A percentile compares a stretch with the other conserved stretches of the same genome.
Evolutionary conservation across 2,329 filamentous ascomycete species (phyloP).

Genomic region (Cordyceps javanica): DNA sequence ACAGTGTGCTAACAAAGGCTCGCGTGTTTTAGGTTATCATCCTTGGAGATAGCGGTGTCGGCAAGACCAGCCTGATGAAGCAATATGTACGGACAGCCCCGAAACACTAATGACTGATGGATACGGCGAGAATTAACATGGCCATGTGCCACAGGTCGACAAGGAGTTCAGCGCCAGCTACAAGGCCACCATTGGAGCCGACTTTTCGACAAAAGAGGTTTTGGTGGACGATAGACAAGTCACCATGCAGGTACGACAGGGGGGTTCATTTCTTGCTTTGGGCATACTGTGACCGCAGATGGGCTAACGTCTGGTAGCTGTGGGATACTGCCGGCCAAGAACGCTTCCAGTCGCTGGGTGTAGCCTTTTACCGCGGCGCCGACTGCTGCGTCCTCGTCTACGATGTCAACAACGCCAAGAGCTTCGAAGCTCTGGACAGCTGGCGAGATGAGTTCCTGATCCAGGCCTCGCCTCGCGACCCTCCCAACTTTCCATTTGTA

Average conservation of each 20-base stretch:
- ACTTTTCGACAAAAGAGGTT: conserved; percentile 97
- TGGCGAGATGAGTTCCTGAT: conserved; percentile 99
- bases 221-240: conserved; percentile 94
- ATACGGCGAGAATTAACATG: neutral
- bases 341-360: conserved; percentile 92
- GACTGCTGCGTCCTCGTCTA: conserved; percentile 98
- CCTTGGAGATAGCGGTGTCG: conserved; percentile 95
- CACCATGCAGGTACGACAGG: conserved; percentile 78
- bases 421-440: conserved; percentile 95
- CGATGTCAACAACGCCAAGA: conserved; percentile 99
- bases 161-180: conserved; percentile 99
- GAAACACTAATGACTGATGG: neutral
- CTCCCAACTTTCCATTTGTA: conserved; percentile 96
- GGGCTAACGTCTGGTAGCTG: conserved; percentile 48
- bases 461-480: conserved; percentile 91
- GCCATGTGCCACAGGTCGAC: conserved; percentile 68
- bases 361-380: conserved; percentile 94
- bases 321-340: conserved; percentile 98
- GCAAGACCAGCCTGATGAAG: conserved; percentile 99
- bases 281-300: conserved; percentile 10
- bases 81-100: conserved; percentile 77
- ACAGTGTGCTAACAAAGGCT: conserved; percentile 15
- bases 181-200: conserved; percentile 98
- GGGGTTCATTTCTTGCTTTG: neutral
- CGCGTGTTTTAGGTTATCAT: conserved; percentile 74